A percentile compares a stretch with the other conserved stretches of the same genome.
Evolutionary conservation across 2,329 filamentous ascomycete species (phyloP).

Genomic region (Hypoxylon sp.): DNA sequence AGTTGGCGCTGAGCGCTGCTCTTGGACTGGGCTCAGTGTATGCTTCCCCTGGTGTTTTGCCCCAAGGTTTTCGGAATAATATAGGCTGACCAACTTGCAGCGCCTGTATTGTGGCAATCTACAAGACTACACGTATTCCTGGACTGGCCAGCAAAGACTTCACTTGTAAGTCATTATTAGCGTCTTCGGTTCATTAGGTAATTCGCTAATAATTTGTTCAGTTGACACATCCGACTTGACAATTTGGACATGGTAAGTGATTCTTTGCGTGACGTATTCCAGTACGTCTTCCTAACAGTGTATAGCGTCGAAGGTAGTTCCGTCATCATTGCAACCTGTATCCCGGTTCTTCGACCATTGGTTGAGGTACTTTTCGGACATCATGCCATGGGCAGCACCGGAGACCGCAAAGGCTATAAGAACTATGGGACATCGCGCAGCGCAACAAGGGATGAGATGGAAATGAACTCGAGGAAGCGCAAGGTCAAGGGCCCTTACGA

Average conservation of each 20-base stretch:
- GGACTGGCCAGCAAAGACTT: slow-evolving; percentile 35
- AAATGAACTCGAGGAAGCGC: slow-evolving; percentile 13
- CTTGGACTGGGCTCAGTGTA: slow-evolving; percentile 52
- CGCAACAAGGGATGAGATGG: slow-evolving; percentile 5
- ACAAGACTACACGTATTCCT: slow-evolving; percentile 39
- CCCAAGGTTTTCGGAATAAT: background rate
- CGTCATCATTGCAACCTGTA: slow-evolving; percentile 53
- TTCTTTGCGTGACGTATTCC: background rate
- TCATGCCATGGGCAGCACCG: slow-evolving; percentile 9
- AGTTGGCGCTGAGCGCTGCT: slow-evolving; percentile 45
- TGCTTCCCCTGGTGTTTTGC: slow-evolving; percentile 6
- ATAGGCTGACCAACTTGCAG: slow-evolving; percentile 6
- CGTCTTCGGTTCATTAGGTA: background rate
- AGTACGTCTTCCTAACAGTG: background rate
- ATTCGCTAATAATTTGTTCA: slow-evolving; percentile 15
- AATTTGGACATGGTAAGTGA: slow-evolving; percentile 46
- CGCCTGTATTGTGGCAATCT: slow-evolving; percentile 38
- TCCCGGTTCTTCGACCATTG: slow-evolving; percentile 51
- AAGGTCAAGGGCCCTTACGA: slow-evolving; percentile 21
- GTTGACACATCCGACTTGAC: slow-evolving; percentile 37
- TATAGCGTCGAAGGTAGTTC: slow-evolving; percentile 50
- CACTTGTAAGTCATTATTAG: slow-evolving; percentile 25
- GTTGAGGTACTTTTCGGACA: slow-evolving; percentile 42
- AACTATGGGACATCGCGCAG: slow-evolving; percentile 20
- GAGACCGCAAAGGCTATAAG: slow-evolving; percentile 7